phyloP scores from a whole-genome alignment of 768 basidiomycete genomes.

The Lepiota brunneoincarnata region DNA sequence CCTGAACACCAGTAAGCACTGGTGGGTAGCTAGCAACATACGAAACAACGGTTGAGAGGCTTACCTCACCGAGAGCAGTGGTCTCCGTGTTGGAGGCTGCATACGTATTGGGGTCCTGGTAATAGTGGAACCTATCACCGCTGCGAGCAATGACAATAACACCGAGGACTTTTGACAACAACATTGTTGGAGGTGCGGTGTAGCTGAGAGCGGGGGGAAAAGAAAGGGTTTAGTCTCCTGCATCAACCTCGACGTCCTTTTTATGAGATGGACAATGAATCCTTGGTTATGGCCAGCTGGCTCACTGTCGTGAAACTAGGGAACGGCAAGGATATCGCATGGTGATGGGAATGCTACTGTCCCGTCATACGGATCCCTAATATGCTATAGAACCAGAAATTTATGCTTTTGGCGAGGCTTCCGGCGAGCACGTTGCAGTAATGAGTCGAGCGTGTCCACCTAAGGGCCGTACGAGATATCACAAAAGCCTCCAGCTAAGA shows the following conservation, averaged over 20 bases:
- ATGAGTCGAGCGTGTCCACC: not conserved
- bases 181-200: conserved; percentile 26
- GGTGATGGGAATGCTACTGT: conserved; percentile 18
- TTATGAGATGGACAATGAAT: conserved; percentile 12
- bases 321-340: conserved; percentile 17
- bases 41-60: conserved; percentile 15
- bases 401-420: conserved; percentile 11
- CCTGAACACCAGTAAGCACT: conserved; percentile 34
- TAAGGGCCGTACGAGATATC: not conserved
- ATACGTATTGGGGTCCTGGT: conserved; percentile 72
- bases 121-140: conserved; percentile 67
- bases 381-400: not conserved
- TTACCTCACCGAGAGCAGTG: conserved; percentile 73
- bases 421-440: conserved; percentile 5
- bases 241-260: conserved; percentile 17
- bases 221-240: conserved; percentile 15
- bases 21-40: not conserved
- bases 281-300: not conserved
- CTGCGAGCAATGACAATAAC: conserved; percentile 78
- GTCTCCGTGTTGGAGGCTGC: conserved; percentile 60
- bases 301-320: conserved; percentile 9
- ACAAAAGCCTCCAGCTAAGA: not conserved
- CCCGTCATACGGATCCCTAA: conserved; percentile 10
- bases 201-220: conserved; percentile 15
- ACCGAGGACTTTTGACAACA: conserved; percentile 66